phyloP scores from a whole-genome alignment of 83 land plant species.

The Larix sibirica region DNA sequence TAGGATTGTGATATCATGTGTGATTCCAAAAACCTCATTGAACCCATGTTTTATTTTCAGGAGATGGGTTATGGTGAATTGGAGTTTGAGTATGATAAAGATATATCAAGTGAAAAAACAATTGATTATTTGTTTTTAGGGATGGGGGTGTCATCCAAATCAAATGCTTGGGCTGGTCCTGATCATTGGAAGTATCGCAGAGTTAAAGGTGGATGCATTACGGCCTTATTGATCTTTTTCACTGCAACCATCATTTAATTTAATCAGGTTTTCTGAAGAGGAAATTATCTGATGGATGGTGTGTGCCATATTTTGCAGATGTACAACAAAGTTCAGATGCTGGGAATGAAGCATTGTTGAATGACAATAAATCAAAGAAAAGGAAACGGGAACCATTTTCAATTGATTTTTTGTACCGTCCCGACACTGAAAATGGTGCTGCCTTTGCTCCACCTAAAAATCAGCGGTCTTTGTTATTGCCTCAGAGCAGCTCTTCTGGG shows the following conservation, averaged over 20 bases:
- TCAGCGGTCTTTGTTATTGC: slow-evolving; percentile 54
- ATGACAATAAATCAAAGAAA: slow-evolving; percentile 45
- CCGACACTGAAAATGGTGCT: slow-evolving; percentile 41
- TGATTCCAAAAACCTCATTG: background rate
- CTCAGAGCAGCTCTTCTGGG: slow-evolving; percentile 41
- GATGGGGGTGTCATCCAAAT: slow-evolving; percentile 53
- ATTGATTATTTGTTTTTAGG: slow-evolving; percentile 54
- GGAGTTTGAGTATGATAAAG: slow-evolving; percentile 17
- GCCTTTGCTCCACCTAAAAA: slow-evolving; percentile 71
- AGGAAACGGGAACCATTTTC: slow-evolving; percentile 77
- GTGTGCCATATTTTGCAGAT: slow-evolving; percentile 75
- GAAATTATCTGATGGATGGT: slow-evolving; percentile 82
- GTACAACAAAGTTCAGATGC: slow-evolving; percentile 21
- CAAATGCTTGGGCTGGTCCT: slow-evolving; percentile 98
- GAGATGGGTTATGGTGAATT: slow-evolving; percentile 9
- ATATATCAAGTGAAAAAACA: slow-evolving; percentile 35
- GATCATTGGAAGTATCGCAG: slow-evolving; percentile 91
- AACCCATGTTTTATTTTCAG: background rate
- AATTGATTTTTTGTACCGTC: slow-evolving; percentile 54
- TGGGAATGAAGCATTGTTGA: slow-evolving; percentile 20
- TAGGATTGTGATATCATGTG: background rate
- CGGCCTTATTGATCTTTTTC: background rate
- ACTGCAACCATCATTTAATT: slow-evolving; percentile 24
- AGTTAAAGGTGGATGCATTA: slow-evolving; percentile 59
- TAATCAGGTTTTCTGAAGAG: slow-evolving; percentile 49